Conservation (phyloP, 2,329 filamentous ascomycete genomes). For the Biscogniauxia sp. region DNA sequence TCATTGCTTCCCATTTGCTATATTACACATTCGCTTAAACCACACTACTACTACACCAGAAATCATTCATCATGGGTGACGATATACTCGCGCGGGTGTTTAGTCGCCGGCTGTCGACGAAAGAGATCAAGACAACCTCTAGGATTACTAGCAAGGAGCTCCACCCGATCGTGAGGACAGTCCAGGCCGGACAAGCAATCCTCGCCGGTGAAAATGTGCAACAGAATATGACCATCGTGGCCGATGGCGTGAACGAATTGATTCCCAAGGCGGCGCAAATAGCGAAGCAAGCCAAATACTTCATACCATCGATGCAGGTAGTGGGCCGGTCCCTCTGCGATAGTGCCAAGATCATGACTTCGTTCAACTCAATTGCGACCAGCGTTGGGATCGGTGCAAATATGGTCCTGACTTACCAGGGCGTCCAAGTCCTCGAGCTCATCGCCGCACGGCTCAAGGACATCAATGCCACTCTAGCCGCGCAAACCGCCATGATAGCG, state of each 20-base stretch:
- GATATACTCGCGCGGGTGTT: background rate
- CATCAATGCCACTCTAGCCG: conserved; percentile 32
- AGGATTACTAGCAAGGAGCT: background rate
- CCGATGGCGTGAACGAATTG: background rate
- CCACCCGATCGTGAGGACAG: conserved; percentile 5
- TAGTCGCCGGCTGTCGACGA: background rate
- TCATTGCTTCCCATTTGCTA: background rate
- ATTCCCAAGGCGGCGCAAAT: background rate
- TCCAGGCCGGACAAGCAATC: conserved; percentile 1
- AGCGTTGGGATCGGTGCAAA: conserved; percentile 35
- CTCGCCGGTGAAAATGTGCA: background rate
- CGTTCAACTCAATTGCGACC: conserved; percentile 32
- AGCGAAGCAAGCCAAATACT: conserved; percentile 13
- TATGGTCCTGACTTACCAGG: conserved; percentile 36
- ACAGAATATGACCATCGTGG: background rate
- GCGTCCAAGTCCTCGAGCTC: conserved; percentile 35
- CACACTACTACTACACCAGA: background rate
- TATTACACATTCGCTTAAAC: background rate
- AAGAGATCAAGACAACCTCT: background rate
- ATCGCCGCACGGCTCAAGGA: conserved; percentile 36
- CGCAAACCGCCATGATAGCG: conserved; percentile 36
- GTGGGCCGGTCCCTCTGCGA: conserved; percentile 36
- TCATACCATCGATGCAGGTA: conserved; percentile 35
- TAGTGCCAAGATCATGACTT: conserved; percentile 30
- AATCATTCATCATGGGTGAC: background rate